A percentile compares a stretch with the other conserved stretches of the same genome.
Evolutionary conservation across 2,329 filamentous ascomycete species (phyloP).

Genomic region (Aspergillus pseudoglaucus): DNA sequence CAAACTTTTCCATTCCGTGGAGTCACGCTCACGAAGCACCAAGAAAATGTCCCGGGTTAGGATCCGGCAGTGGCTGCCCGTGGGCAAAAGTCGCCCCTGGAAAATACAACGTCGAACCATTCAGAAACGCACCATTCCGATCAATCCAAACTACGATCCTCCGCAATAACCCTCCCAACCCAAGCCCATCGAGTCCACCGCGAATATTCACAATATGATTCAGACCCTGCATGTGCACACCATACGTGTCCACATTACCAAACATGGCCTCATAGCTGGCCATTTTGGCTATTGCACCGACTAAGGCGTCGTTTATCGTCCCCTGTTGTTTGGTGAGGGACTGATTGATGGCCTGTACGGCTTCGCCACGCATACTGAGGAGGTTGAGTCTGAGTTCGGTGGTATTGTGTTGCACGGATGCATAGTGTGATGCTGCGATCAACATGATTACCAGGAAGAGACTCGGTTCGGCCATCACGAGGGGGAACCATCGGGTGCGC

Average conservation of each 20-base stretch:
- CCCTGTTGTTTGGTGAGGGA: conserved; percentile 24
- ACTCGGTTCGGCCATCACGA: conserved; percentile 36
- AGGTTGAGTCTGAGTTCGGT: conserved; percentile 22
- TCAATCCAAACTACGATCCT: conserved; percentile 47
- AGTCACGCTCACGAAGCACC: conserved; percentile 9
- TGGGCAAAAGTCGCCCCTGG: conserved; percentile 22
- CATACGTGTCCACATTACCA: conserved; percentile 37
- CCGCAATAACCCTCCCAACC: conserved; percentile 41
- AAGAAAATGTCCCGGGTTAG: conserved; percentile 32
- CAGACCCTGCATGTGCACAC: conserved; percentile 45
- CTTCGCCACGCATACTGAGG: conserved; percentile 39
- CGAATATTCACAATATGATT: conserved; percentile 38
- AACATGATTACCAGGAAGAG: conserved; percentile 39
- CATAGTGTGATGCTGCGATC: conserved; percentile 37
- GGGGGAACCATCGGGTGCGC: conserved; percentile 35
- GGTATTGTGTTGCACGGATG: conserved; percentile 19
- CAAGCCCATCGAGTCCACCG: conserved; percentile 40
- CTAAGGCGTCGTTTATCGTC: conserved; percentile 36
- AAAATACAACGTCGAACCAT: conserved; percentile 28
- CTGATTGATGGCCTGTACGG: conserved; percentile 40
- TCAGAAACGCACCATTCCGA: conserved; percentile 34
- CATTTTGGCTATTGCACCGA: conserved; percentile 47
- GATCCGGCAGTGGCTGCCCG: conserved; percentile 16
- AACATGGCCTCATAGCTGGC: conserved; percentile 49
- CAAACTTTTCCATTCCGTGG: no score